Evolutionary conservation across 2,329 filamentous ascomycete species (phyloP).

Genomic region (Calycina marina): DNA sequence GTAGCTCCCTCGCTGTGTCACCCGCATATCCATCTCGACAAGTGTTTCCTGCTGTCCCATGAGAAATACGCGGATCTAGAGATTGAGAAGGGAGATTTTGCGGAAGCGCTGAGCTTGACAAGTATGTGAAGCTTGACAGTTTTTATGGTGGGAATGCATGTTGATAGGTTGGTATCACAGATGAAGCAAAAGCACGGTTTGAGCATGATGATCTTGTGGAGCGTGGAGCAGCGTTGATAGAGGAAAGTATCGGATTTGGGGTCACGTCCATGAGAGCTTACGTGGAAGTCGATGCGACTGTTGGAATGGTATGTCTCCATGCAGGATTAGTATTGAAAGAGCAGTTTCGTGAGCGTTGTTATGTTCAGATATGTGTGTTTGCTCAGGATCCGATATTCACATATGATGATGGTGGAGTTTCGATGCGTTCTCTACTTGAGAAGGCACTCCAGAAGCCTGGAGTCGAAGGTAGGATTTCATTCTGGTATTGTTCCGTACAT

Average conservation of each 20-base stretch:
- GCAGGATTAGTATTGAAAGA: constrained; percentile 42
- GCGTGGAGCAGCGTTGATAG: constrained; percentile 48
- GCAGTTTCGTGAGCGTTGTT: constrained; percentile 35
- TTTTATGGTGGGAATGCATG: constrained; percentile 2
- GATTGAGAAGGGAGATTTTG: constrained; percentile 45
- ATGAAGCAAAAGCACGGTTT: constrained; percentile 47
- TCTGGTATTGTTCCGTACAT: no score
- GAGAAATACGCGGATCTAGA: constrained; percentile 45
- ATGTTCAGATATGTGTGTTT: constrained; percentile 55
- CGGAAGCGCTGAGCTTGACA: constrained; percentile 47
- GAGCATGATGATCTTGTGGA: constrained; percentile 45
- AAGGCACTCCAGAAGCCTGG: constrained; percentile 27
- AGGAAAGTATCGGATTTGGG: constrained; percentile 47
- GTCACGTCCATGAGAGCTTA: constrained; percentile 59
- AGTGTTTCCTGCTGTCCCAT: constrained; percentile 43
- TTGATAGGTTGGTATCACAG: constrained; percentile 10
- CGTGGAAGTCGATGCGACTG: constrained; percentile 53
- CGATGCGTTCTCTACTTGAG: constrained; percentile 36
- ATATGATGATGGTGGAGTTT: constrained; percentile 29
- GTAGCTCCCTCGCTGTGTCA: constrained; percentile 48
- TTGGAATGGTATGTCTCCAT: constrained; percentile 40
- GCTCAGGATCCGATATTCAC: constrained; percentile 57
- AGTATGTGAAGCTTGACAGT: constrained; percentile 11
- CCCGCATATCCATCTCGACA: constrained; percentile 60
- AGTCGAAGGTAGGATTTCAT: no score